Evolutionary conservation across 2,329 filamentous ascomycete genomes (phyloP).

Genomic region (Neodidymelliopsis sp.): DNA sequence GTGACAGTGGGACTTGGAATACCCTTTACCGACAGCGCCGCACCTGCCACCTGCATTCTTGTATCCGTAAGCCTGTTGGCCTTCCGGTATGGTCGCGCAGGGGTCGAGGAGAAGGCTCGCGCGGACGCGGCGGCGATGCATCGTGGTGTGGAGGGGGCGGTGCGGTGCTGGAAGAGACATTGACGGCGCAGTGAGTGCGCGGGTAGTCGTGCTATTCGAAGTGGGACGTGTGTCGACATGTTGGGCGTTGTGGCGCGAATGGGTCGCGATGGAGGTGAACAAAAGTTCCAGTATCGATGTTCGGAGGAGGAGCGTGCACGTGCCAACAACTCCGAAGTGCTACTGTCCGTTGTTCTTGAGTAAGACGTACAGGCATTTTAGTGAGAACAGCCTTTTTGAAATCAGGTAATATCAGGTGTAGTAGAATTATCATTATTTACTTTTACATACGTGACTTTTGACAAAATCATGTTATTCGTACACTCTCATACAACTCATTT

Average conservation of each 20-base stretch:
- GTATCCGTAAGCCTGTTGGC: slow-evolving; percentile 15
- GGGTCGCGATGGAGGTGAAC: slow-evolving; percentile 9
- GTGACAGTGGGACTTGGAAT: slow-evolving; percentile 22
- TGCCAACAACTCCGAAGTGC: background rate
- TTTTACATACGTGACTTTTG: slow-evolving; percentile 3
- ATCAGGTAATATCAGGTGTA: too few species aligned
- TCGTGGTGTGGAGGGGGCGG: slow-evolving; percentile 10
- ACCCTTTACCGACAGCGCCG: slow-evolving; percentile 1
- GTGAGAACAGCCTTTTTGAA: background rate
- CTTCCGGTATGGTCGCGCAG: slow-evolving; percentile 20
- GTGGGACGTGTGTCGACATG: slow-evolving; percentile 40
- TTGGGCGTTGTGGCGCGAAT: slow-evolving; percentile 18
- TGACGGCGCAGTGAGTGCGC: slow-evolving; percentile 31
- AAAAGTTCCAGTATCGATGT: slow-evolving; percentile 11
- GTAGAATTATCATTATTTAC: slow-evolving; percentile 2
- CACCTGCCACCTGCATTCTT: slow-evolving; percentile 19
- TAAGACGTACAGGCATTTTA: background rate
- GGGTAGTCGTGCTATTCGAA: slow-evolving; percentile 31
- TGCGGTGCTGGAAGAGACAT: slow-evolving; percentile 34
- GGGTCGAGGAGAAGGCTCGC: slow-evolving; percentile 37
- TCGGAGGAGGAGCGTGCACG: background rate
- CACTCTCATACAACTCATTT: slow-evolving; percentile 4
- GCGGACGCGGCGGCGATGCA: slow-evolving; percentile 16
- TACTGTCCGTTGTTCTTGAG: background rate
- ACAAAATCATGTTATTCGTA: slow-evolving; percentile 9